Base-by-base conservation (phyloP, 176 grass and related monocot genomes). In the Aegilops longissima region DNA sequence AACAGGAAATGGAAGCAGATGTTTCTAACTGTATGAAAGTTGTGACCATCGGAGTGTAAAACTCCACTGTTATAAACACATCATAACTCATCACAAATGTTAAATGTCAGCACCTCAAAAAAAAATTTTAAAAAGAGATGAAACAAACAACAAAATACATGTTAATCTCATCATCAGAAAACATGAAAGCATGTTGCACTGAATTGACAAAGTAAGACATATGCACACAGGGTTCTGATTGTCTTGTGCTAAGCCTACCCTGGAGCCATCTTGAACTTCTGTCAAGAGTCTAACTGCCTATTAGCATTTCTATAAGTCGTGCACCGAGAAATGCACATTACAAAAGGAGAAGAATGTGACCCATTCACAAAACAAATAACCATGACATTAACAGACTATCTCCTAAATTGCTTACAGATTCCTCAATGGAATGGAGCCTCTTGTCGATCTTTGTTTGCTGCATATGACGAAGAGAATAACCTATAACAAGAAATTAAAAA, bases 351-450 rank as follows among this genome's bases (percentile, higher is more conserved):
- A 35, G 3, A 61, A 12, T 63, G 18, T 25, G 6, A 25, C 14
- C 14, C 27, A 38, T 86, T 36, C 21, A 63, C 31, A 82, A 44
- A 82, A 47, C 31, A 90, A 18, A 6, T 6, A 31, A n/a, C 61
- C 42, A 23, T 56, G 64, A 21, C 33, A 61, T 17, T 42, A 85
- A 66, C 12, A 70, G 66, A 20, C n/a, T 72, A 91, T 52, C 63
- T 56, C 66, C 17, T 67, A 84, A 81, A 84, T 49, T 68, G 80
- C 96, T 95, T 94, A 98, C 93, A 80, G 90, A 85, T 83, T 94
- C 80, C 86, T 98, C 93, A 86, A 98, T 96, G 86, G 92, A 77
- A 23, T 87, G 66, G 58, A 98, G 88, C 86, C 92, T 95, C 23
- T 81, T 86, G 59, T 92, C 93, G 72, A 98, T 80, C 86, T 93